Evolutionary conservation across 345 rosid genomes (phyloP), one percentile per base, ranked within the genome.

Genomic region (Populus alba): DNA sequence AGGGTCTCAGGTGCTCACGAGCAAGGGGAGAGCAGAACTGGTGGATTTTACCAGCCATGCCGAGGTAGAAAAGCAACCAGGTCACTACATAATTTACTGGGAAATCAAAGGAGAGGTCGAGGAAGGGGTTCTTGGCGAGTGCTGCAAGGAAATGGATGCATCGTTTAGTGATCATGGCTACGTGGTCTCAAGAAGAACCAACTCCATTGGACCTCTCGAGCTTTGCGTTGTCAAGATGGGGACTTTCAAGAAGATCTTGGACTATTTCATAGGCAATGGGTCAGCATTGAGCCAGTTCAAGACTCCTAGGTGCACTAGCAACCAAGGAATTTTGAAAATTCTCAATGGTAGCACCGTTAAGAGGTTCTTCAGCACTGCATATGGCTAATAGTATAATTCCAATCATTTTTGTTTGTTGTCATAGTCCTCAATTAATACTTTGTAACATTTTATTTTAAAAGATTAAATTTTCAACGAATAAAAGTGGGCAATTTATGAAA

Each of bases 11-110:
- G 80, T 88, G 10, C 89, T 57, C 29, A 10, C 90, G 57, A 89
- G 82, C 78, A 83, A 66, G 74, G 71, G 80, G 25, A 57, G 66
- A 73, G 97, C 92, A 8, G 99, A 93, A 84, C 86, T 95, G 0
- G 88, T 93, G 2, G 99, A 95, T 82, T 95, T 89, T 78, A 95
- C 99, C 2, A 95, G 99, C 89, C 94, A 91, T 39, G 98, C 97
- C 0, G 87, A 92, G 41, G 33, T 84, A 33, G 75, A 39, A 31
- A 83, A 80, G 57, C 87, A 81, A 37, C 94, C 97, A 0, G 99
- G 99, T 4, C 99, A 91, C 84, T 95, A 95, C 87, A 73, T 92
- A 55, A 91, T 95, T 23, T 95, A 90, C 80, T 93, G 98, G 99
- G 99, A 95, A 81, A 89, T 93, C 75, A 88, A 78, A 82, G 98